phyloP scores from a whole-genome alignment of 129 eudicot species.

The Glebionis coronaria region DNA sequence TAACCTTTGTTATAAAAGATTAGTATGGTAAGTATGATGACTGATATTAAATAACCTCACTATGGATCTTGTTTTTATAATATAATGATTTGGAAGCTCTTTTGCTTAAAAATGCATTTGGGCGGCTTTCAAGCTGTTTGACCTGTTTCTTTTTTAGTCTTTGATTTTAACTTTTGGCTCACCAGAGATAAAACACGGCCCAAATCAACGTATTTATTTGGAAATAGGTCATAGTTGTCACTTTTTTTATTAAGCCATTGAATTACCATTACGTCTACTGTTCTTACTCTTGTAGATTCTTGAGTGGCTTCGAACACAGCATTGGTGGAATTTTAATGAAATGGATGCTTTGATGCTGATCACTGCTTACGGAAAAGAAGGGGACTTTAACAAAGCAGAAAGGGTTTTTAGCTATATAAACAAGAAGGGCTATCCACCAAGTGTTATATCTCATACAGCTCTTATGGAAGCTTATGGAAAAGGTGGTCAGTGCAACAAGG shows the following conservation, averaged over 20 bases:
- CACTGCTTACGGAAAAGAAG: slow-evolving; percentile 93
- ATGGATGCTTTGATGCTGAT: slow-evolving; percentile 92
- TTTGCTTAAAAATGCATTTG: background rate
- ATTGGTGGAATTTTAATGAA: slow-evolving; percentile 96
- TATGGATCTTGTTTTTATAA: background rate
- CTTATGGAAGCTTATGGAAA: slow-evolving; percentile 97
- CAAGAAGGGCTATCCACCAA: slow-evolving; percentile 76
- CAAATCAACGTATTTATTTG: background rate
- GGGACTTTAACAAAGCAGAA: slow-evolving; percentile 83
- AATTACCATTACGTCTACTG: background rate
- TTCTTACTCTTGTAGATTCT: slow-evolving; percentile 49
- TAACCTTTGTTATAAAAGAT: no score
- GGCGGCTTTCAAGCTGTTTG: background rate
- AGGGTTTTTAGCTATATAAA: slow-evolving; percentile 63
- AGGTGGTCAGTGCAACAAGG: slow-evolving; percentile 76
- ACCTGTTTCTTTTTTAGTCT: background rate
- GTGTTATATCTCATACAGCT: slow-evolving; percentile 86
- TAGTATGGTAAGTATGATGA: background rate
- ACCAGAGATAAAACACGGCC: background rate
- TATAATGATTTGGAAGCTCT: background rate
- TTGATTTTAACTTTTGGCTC: background rate
- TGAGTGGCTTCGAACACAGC: slow-evolving; percentile 93
- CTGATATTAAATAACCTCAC: no score
- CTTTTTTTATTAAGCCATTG: slow-evolving; percentile 1
- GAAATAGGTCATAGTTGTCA: background rate